Conservation (phyloP, 352 stramenopile genomes). For the Globisporangium alternatum region DNA sequence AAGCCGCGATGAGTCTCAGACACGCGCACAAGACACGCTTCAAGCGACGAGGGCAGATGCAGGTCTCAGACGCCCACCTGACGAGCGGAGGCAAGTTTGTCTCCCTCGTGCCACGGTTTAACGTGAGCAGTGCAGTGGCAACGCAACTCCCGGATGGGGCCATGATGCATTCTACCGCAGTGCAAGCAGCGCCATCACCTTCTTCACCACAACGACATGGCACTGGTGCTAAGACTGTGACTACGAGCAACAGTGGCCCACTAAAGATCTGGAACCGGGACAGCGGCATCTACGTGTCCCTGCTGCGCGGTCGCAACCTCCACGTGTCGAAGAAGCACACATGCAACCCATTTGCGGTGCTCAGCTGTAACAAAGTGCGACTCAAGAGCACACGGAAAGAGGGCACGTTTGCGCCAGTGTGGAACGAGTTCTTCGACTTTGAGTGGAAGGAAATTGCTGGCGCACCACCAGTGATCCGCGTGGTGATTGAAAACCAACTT, state of each 20-base stretch:
- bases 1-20: conserved; percentile 34
- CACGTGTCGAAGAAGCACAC: conserved; percentile 61
- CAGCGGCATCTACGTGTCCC: conserved; percentile 38
- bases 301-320: conserved; percentile 52
- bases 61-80: conserved; percentile 49
- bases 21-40: conserved; percentile 55
- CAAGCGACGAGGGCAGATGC: conserved; percentile 69
- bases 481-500: conserved; percentile 67
- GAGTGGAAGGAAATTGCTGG: conserved; percentile 33
- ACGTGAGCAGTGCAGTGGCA: conserved; percentile 41
- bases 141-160: conserved; percentile 26
- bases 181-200: background rate
- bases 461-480: conserved; percentile 25
- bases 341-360: conserved; percentile 68
- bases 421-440: conserved; percentile 82
- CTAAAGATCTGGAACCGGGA: conserved; percentile 60
- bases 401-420: conserved; percentile 55
- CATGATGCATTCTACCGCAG: background rate
- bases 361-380: conserved; percentile 49
- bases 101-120: conserved; percentile 59
- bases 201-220: conserved; percentile 14
- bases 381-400: conserved; percentile 72
- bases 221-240: background rate
- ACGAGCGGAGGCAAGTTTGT: conserved; percentile 45
- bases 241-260: background rate